A percentile compares a stretch with the other conserved stretches of the same genome.
Conservation (phyloP, 768 basidiomycete genomes). For the Tephrocybe sp. region DNA sequence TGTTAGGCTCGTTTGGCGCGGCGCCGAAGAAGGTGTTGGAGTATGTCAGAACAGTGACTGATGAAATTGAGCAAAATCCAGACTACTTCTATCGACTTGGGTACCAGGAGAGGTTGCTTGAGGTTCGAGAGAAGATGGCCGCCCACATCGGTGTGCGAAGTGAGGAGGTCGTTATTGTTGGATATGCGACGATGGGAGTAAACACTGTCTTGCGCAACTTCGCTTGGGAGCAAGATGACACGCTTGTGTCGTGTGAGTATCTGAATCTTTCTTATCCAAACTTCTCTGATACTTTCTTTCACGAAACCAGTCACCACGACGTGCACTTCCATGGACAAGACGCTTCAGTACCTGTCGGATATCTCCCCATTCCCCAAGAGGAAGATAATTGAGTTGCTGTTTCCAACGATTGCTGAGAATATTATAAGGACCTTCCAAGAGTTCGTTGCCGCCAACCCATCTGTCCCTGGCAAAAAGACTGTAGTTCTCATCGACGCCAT, state of each 20-base stretch:
- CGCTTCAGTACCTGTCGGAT: constrained; percentile 55
- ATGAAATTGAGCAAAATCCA: constrained; percentile 41
- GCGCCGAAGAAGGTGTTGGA: not conserved
- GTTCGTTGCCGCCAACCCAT: constrained; percentile 11
- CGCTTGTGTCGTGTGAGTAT: constrained; percentile 49
- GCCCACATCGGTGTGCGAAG: constrained; percentile 39
- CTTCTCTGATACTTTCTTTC: not conserved
- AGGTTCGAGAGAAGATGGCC: constrained; percentile 41
- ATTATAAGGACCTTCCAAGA: constrained; percentile 31
- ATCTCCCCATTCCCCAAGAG: constrained; percentile 53
- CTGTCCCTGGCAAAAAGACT: constrained; percentile 34
- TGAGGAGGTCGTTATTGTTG: constrained; percentile 51
- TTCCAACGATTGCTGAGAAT: constrained; percentile 52
- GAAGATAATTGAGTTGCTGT: constrained; percentile 42
- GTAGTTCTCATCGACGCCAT: constrained; percentile 77
- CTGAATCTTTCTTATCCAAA: not conserved
- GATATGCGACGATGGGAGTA: constrained; percentile 55
- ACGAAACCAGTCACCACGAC: constrained; percentile 8
- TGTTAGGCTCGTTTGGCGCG: constrained; percentile 3
- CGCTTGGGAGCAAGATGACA: constrained; percentile 56
- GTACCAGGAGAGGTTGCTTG: constrained; percentile 24
- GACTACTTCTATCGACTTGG: constrained; percentile 42
- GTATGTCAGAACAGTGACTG: not conserved
- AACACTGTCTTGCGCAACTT: constrained; percentile 62
- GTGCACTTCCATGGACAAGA: constrained; percentile 52